phyloP scores from a whole-genome alignment of 1,284 basidiomycete genomes.

The Puccinia coronata region DNA sequence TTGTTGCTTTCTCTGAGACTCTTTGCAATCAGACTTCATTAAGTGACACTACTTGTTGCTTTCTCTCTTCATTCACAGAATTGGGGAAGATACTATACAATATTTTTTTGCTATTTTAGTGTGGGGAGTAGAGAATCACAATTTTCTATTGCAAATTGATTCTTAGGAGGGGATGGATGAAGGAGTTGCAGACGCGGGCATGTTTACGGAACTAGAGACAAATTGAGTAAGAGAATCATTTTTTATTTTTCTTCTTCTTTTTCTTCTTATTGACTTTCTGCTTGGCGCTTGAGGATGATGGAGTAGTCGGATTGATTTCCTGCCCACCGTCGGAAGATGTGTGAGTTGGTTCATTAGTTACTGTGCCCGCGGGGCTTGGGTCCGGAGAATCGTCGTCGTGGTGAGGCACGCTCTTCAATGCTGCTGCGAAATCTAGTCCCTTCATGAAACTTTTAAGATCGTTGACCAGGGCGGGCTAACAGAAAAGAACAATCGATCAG shows the following conservation, averaged over 20 bases:
- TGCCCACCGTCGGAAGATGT: no score
- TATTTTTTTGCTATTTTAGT: no score
- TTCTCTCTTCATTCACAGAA: no score
- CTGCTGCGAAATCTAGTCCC: constrained; percentile 11
- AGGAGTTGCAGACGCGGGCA: background rate
- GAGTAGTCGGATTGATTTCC: background rate
- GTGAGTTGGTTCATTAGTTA: no score
- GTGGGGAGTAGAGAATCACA: no score
- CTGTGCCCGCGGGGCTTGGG: no score
- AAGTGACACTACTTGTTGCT: no score
- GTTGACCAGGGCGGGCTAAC: background rate
- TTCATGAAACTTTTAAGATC: constrained; percentile 25
- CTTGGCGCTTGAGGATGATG: background rate
- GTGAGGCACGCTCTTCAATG: background rate
- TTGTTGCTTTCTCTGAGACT: no score
- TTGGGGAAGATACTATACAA: no score
- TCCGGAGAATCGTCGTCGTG: background rate
- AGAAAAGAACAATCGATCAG: background rate
- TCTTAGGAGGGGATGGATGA: no score
- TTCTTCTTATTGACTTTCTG: background rate
- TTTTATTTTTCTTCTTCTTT: background rate
- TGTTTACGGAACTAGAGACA: background rate
- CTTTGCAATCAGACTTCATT: no score
- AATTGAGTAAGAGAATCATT: background rate
- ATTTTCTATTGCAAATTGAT: no score